A percentile compares a stretch with the other conserved stretches of the same genome.
These are phyloP conservation scores for Kluyveromyces nonfermentans DNA, from an alignment of 805 yeast species.

Conservation along the genomic window DNA sequence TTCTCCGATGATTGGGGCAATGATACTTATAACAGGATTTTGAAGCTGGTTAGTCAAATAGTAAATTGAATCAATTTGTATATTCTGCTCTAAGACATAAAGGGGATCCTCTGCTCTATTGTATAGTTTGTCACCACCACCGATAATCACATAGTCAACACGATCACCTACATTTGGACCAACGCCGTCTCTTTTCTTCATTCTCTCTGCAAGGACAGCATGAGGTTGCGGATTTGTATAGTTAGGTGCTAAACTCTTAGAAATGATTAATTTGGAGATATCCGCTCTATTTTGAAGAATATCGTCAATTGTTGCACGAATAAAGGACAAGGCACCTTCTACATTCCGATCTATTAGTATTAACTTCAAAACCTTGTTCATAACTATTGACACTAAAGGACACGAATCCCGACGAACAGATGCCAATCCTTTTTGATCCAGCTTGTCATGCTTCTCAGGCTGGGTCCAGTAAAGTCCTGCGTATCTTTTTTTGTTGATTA, in stretches of 20 bases:
- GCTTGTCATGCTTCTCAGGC: conserved; percentile 85
- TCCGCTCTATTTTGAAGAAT: conserved; percentile 85
- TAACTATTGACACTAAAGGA: conserved; percentile 85
- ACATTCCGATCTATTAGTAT: conserved; percentile 86
- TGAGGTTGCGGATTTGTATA: conserved; percentile 97
- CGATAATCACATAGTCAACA: conserved; percentile 91
- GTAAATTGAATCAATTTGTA: conserved; percentile 91
- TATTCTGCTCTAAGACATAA: conserved; percentile 80
- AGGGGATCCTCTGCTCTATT: conserved; percentile 97
- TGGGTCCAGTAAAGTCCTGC: conserved; percentile 97
- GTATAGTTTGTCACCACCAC: conserved; percentile 74
- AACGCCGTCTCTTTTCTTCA: conserved; percentile 94
- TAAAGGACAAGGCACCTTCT: conserved; percentile 72
- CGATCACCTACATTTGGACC: conserved; percentile 97
- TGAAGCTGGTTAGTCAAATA: conserved; percentile 87
- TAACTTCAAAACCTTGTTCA: conserved; percentile 78
- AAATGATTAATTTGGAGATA: conserved; percentile 84
- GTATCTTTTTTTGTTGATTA: conserved; percentile 92
- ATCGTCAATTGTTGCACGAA: conserved; percentile 81
- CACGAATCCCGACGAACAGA: conserved; percentile 98
- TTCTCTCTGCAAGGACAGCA: conserved; percentile 89
- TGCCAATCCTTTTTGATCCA: conserved; percentile 98
- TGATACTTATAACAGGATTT: conserved; percentile 86
- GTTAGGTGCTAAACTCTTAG: conserved; percentile 86
- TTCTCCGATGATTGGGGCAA: conserved; percentile 91